A percentile compares a stretch with the other conserved stretches of the same genome.
phyloP scores from a whole-genome alignment of 192 early-diverging fungal species.

The Chytriomyces hyalinus region DNA sequence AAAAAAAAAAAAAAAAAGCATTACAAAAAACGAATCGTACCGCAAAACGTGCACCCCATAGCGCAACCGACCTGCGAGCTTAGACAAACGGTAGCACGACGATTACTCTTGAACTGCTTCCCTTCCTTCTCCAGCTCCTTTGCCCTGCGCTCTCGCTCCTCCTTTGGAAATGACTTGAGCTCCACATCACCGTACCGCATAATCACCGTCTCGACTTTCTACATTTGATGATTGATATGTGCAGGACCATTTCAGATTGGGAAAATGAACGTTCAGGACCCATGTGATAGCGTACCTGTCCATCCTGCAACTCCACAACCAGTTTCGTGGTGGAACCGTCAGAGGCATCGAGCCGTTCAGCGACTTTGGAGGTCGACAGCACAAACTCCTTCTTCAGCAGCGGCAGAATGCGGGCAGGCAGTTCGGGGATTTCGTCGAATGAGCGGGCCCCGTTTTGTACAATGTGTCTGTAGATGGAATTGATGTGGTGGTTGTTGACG shows the following conservation, averaged over 20 bases:
- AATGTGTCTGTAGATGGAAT: slow-evolving; percentile 49
- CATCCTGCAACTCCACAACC: slow-evolving; percentile 64
- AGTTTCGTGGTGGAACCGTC: slow-evolving; percentile 63
- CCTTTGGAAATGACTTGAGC: slow-evolving; percentile 49
- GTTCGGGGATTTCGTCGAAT: slow-evolving; percentile 45
- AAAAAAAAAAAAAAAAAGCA: background rate
- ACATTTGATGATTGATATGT: background rate
- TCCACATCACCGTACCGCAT: slow-evolving; percentile 63
- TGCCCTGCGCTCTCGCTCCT: slow-evolving; percentile 43
- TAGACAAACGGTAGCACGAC: slow-evolving; percentile 59
- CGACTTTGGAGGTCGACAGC: slow-evolving; percentile 50
- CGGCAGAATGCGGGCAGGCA: slow-evolving; percentile 49
- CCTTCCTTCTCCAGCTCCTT: slow-evolving; percentile 44
- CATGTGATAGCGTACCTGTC: slow-evolving; percentile 32
- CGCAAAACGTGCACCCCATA: slow-evolving; percentile 67
- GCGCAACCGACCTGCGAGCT: slow-evolving; percentile 61
- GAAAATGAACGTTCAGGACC: background rate
- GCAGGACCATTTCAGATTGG: background rate
- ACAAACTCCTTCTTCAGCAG: slow-evolving; percentile 52
- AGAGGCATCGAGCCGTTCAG: slow-evolving; percentile 48
- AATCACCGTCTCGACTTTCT: slow-evolving; percentile 58
- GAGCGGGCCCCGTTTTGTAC: slow-evolving; percentile 37
- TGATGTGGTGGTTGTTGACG: slow-evolving; percentile 43
- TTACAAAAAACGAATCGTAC: background rate
- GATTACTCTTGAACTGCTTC: slow-evolving; percentile 49